Evolutionary conservation across 176 grass and related monocot genomes (phyloP).

Genomic region (Musa schizocarpa): DNA sequence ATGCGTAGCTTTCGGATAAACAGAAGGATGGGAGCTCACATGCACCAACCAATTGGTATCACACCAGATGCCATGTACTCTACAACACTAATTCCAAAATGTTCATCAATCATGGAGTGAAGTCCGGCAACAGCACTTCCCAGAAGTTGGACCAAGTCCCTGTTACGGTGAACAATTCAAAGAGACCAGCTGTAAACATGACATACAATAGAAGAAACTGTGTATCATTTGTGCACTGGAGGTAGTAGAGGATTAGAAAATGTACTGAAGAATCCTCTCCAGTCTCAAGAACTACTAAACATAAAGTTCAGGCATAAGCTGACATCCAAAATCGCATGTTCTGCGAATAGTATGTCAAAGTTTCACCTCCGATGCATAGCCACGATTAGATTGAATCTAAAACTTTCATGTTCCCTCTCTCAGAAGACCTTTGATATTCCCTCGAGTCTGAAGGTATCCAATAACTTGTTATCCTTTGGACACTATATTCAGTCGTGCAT

Average conservation of each 20-base stretch:
- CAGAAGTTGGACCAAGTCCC: slow-evolving; percentile 68
- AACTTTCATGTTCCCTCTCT: too few relatives aligned
- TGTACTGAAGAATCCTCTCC: background rate
- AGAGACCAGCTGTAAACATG: background rate
- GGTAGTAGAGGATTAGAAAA: too few relatives aligned
- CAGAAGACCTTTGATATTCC: too few relatives aligned
- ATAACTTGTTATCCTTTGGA: too few relatives aligned
- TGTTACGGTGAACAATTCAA: slow-evolving; percentile 22
- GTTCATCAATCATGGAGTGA: slow-evolving; percentile 93
- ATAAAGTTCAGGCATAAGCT: background rate
- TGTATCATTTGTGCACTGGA: too few relatives aligned
- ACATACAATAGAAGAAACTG: background rate
- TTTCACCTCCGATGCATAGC: too few relatives aligned
- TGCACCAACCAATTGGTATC: slow-evolving; percentile 59
- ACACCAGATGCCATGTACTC: slow-evolving; percentile 91
- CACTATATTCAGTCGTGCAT: too few relatives aligned
- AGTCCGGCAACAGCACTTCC: slow-evolving; percentile 66
- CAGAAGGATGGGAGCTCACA: background rate
- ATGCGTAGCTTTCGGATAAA: background rate
- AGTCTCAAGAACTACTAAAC: background rate
- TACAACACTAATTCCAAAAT: slow-evolving; percentile 92
- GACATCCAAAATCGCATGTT: background rate
- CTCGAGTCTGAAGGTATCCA: too few relatives aligned
- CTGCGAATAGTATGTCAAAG: too few relatives aligned
- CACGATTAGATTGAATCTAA: too few relatives aligned